Percentiles rank a stretch among this genome's conserved stretches.
Conservation (phyloP, 2,329 filamentous ascomycete genomes). For the Colletotrichum nymphaeae region DNA sequence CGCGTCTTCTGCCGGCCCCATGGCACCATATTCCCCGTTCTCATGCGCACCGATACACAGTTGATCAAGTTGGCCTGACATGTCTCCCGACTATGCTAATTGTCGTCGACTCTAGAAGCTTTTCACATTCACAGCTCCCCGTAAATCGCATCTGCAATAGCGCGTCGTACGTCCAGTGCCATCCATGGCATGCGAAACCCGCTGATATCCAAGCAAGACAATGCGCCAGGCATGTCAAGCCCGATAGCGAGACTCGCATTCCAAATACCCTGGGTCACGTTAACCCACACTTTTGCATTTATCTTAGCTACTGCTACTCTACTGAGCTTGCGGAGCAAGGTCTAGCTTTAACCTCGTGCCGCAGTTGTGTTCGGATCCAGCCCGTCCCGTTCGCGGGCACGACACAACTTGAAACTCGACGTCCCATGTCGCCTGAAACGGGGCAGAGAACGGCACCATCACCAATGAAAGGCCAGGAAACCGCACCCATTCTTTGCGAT, state of each 20-base stretch:
- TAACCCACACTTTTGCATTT: background rate
- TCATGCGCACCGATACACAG: conserved; percentile 4
- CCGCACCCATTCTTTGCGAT: background rate
- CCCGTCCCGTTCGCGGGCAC: conserved; percentile 41
- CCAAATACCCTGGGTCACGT: conserved; percentile 12
- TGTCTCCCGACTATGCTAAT: background rate
- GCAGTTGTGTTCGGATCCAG: conserved; percentile 36
- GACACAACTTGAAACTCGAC: conserved; percentile 41
- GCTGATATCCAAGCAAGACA: background rate
- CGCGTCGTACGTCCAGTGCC: conserved; percentile 4
- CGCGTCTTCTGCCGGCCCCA: conserved; percentile 1
- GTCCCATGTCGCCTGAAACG: conserved; percentile 40
- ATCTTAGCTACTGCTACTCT: background rate
- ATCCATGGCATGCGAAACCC: background rate
- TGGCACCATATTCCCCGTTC: conserved; percentile 4
- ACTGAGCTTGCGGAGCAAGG: background rate
- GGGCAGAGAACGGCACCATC: conserved; percentile 4
- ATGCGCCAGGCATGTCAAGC: background rate
- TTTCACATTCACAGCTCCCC: background rate
- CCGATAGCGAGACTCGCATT: conserved; percentile 16
- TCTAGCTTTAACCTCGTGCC: conserved; percentile 35
- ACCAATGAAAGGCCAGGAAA: conserved; percentile 4
- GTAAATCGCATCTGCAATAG: background rate
- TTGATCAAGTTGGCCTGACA: background rate
- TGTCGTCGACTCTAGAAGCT: conserved; percentile 3